Conservation (phyloP, 1,284 basidiomycete genomes). For the Ganoderma meredithae region DNA sequence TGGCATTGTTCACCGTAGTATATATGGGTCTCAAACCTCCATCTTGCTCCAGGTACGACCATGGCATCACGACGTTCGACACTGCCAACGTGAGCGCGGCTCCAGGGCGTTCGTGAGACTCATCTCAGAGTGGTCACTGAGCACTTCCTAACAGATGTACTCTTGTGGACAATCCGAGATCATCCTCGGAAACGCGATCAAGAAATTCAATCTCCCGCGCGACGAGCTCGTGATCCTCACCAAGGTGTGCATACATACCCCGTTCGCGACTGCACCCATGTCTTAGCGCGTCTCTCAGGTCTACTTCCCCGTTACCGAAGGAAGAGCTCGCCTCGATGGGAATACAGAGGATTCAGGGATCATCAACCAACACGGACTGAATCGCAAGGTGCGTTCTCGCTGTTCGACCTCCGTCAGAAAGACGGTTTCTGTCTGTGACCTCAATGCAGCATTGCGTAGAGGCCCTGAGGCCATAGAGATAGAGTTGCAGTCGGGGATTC, state of each 20-base stretch:
- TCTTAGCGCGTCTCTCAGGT: constrained; percentile 44
- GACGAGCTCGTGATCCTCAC: constrained; percentile 83
- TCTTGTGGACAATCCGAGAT: constrained; percentile 72
- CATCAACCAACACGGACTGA: constrained; percentile 45
- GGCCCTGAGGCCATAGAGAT: too few species aligned
- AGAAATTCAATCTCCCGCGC: constrained; percentile 72
- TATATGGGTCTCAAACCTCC: neutral
- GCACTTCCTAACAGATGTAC: constrained; percentile 28
- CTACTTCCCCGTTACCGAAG: constrained; percentile 44
- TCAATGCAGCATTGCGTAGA: too few species aligned
- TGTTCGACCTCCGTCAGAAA: neutral
- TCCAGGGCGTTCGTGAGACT: neutral
- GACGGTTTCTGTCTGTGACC: too few species aligned
- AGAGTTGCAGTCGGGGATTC: too few species aligned
- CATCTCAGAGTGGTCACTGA: neutral
- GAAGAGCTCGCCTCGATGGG: neutral
- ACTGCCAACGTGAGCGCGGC: constrained; percentile 50
- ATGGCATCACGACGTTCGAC: constrained; percentile 60
- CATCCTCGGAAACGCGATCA: constrained; percentile 83
- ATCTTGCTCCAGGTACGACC: constrained; percentile 35
- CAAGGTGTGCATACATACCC: constrained; percentile 52
- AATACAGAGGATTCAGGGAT: constrained; percentile 33
- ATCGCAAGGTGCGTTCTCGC: constrained; percentile 37
- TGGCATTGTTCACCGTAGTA: neutral
- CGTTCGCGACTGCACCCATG: neutral